Base-by-base conservation (phyloP, 2,329 filamentous ascomycete genomes). In the Cordyceps fumosorosea region DNA sequence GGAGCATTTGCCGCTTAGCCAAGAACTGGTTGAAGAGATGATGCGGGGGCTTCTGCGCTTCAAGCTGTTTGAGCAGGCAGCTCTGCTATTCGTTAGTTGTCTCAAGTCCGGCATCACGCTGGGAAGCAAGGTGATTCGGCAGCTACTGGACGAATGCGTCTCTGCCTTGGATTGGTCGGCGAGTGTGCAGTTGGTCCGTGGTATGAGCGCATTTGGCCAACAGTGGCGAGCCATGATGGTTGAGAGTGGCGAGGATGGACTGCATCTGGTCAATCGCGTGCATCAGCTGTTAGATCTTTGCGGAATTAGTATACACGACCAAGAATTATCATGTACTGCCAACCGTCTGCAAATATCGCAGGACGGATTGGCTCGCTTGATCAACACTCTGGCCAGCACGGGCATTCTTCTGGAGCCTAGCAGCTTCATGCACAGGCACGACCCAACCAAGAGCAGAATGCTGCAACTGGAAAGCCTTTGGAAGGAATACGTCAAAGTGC, bases 11-110 rank as follows among this genome's bases (percentile, higher is more conserved):
- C 69, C 68, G 4, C 67, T 82, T 18, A 72, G 73, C 44, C 70
- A 70, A 8, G 65, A 70, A 2, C 66, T 83, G 5, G 73, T 80
- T 11, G 76, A 83, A 64, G 72, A 76, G 55, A 72, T 84, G 3
- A 72, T 85, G 26, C 67, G 73, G 45, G 79, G 80, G 1, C 74
- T 85, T 56, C 68, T 85, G 11, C 74, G 78, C 45, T 80, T 83
- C 48, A 75, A 73, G 62, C 72, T 77, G 45, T 72, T 80, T 34
- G 73, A 75, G 14, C 74, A 81, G 42, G 81, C 80, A 3, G 76
- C 75, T 18, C 67, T 69, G 3, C 72, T 81, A 14, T 75, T 82
- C 45, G 67, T 76, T 44, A 68, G 74, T 1, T 76, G 73, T 48
- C 68, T 83, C 47, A 67, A 71, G 48, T 68, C 74, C 16, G 72